A percentile compares a stretch with the other conserved stretches of the same genome.
Conservation (phyloP, 1,139 yeast genomes). For the Magnusiomyces paraingens region DNA sequence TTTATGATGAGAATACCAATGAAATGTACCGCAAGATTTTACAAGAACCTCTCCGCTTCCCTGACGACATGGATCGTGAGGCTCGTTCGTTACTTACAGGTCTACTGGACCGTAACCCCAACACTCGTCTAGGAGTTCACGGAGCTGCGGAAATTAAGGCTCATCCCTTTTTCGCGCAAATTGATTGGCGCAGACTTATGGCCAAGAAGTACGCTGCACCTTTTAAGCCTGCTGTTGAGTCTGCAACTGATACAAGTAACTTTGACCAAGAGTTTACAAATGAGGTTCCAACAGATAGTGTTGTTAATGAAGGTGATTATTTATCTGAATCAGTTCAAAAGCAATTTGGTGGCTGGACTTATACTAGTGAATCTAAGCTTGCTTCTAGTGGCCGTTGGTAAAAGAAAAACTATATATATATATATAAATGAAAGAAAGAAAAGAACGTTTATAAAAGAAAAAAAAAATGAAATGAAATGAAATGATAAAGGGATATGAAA, state of each 20-base stretch:
- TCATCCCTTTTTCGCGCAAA: constrained; percentile 83
- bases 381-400: constrained; percentile 12
- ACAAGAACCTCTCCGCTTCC: constrained; percentile 83
- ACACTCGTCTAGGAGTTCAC: constrained; percentile 62
- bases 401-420: no score
- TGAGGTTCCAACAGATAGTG: constrained; percentile 92
- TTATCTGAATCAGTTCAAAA: constrained; percentile 76
- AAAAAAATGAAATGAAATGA: not conserved
- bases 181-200: constrained; percentile 83
- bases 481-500: no score
- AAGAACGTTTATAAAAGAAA: not conserved
- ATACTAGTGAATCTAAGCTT: constrained; percentile 43
- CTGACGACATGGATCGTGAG: constrained; percentile 79
- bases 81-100: constrained; percentile 78
- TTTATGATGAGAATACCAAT: constrained; percentile 90
- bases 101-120: constrained; percentile 80
- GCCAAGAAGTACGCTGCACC: constrained; percentile 93
- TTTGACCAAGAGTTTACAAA: constrained; percentile 89
- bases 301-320: constrained; percentile 67
- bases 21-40: constrained; percentile 91
- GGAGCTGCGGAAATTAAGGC: constrained; percentile 82
- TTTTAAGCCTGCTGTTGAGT: constrained; percentile 85
- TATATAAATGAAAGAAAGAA: not conserved
- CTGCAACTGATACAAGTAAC: constrained; percentile 82
- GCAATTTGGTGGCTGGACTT: constrained; percentile 99